phyloP scores from a whole-genome alignment of 2,329 filamentous ascomycete genomes.

The Diaporthe australafricana region DNA sequence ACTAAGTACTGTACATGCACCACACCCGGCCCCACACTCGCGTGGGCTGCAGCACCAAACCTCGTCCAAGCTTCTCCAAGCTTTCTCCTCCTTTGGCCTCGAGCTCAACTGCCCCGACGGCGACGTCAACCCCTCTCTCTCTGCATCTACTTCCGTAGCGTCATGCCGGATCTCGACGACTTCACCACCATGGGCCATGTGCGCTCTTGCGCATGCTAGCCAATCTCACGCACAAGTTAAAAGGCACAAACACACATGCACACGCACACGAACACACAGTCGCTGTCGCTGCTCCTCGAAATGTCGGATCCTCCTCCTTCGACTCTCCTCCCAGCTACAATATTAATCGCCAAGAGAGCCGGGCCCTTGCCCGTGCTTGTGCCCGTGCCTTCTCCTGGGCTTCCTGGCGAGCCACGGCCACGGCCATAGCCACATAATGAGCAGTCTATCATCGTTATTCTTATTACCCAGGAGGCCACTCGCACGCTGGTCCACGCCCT shows the following conservation, averaged over 20 bases:
- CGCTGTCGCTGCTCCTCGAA: conserved; percentile 16
- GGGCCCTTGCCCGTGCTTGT: not conserved
- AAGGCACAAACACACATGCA: not conserved
- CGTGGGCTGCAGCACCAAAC: not conserved
- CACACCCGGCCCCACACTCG: conserved; percentile 1
- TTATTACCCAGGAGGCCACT: conserved; percentile 17
- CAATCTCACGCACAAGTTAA: not conserved
- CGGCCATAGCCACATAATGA: conserved; percentile 21
- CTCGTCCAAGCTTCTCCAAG: conserved; percentile 13
- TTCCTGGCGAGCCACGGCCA: not conserved
- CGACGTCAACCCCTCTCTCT: not conserved
- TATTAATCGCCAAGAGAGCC: conserved; percentile 8
- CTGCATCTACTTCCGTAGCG: not conserved
- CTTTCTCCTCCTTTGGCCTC: conserved; percentile 4
- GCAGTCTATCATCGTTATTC: not conserved
- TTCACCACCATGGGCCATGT: conserved; percentile 9
- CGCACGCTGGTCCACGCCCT: not conserved
- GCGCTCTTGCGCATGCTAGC: conserved; percentile 1
- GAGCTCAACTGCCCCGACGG: not conserved
- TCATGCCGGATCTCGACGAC: conserved; percentile 5
- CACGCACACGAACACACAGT: not conserved
- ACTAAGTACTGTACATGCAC: not conserved
- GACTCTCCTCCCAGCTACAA: conserved; percentile 3
- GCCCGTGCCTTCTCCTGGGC: not conserved
- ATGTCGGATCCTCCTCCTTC: conserved; percentile 33